Evolutionary conservation across 192 early-diverging fungal genomes (phyloP), one percentile per base, ranked within the genome.

Genomic region (Coemansia sp.): DNA sequence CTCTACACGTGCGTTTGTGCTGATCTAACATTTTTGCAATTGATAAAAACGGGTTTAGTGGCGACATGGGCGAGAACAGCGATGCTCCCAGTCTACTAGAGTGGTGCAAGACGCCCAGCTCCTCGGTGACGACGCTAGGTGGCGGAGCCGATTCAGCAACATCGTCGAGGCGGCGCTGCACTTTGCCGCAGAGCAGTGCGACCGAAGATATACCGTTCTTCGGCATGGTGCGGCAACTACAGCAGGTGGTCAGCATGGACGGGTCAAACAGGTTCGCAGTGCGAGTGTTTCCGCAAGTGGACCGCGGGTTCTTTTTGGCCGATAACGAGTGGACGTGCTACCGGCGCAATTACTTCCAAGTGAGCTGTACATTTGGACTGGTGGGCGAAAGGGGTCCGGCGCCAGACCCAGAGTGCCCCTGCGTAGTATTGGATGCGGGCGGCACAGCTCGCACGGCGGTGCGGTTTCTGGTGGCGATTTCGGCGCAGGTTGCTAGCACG

Each of bases 301-400:
- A 97, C 70, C 88, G 93, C 33, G 96, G 96, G 14, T 98, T 98
- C 80, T 96, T 97, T 63, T 76, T 96, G 47, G 90, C 95, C 2
- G 88, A 91, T 40, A 86, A 85, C 58, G 93, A 94, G 64, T 98
- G 95, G 95, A 95, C 95, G 2, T 96, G 96, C 67, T 98, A 98
- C 74, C 87, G 96, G 6, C 88, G 95, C 70, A 98, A 98, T 75
- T 98, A 96, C 78, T 96, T 96, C 55, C 93, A 96, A 68, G 86
- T 98, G 17, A 84, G 81, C 64, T 69, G 81, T 67, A 57, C 70
- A 6, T 75, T 84, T 26, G 64, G 67, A 26, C 67, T 84, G 3
- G 38, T 62, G 6, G 86, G 84, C 14, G 21, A 63, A 13, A 73
- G 67, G 21, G 80, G 75, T 23, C 80, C 82, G 32, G 68, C 75